These are phyloP conservation scores for Cercophora newfieldiana DNA, from an alignment of 495 filamentous ascomycete species.

Conservation along the genomic window DNA sequence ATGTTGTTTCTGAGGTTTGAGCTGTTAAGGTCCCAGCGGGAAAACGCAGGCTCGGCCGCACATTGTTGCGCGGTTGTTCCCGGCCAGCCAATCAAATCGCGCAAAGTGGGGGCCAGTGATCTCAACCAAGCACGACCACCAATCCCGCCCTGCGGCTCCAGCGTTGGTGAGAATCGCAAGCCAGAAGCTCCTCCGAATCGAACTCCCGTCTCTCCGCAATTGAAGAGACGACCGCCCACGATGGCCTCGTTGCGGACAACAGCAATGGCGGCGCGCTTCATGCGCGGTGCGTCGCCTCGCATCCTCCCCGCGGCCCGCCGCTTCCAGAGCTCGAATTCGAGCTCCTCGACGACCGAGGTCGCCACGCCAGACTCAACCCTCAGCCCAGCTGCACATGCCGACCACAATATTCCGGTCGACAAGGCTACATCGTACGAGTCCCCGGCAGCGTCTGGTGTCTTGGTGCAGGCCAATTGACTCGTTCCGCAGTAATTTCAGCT, in stretches of 20 bases:
- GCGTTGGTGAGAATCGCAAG: neutral
- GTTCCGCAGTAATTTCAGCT: conserved; percentile 72
- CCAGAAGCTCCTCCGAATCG: conserved; percentile 1
- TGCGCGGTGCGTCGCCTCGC: conserved; percentile 44
- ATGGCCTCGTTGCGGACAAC: conserved; percentile 47
- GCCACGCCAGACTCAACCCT: conserved; percentile 32
- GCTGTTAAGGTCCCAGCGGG: conserved; percentile 22
- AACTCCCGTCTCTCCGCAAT: conserved; percentile 15
- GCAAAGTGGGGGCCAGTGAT: conserved; percentile 23
- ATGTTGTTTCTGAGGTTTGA: conserved; percentile 20
- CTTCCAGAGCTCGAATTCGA: conserved; percentile 44
- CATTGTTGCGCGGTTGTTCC: conserved; percentile 38
- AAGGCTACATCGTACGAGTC: conserved; percentile 75
- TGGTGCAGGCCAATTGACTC: conserved; percentile 7
- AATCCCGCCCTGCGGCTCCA: neutral
- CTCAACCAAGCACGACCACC: conserved; percentile 19
- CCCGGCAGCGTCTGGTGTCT: neutral
- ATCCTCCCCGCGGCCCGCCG: conserved; percentile 46
- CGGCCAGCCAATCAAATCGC: conserved; percentile 29
- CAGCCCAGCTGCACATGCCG: conserved; percentile 60
- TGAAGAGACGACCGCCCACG: conserved; percentile 19
- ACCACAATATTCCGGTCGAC: conserved; percentile 76
- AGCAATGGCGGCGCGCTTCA: conserved; percentile 41
- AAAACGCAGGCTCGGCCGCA: conserved; percentile 35
- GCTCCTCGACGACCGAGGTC: conserved; percentile 31